Conservation (phyloP, 83 land plant species). For the Thuja plicata region DNA sequence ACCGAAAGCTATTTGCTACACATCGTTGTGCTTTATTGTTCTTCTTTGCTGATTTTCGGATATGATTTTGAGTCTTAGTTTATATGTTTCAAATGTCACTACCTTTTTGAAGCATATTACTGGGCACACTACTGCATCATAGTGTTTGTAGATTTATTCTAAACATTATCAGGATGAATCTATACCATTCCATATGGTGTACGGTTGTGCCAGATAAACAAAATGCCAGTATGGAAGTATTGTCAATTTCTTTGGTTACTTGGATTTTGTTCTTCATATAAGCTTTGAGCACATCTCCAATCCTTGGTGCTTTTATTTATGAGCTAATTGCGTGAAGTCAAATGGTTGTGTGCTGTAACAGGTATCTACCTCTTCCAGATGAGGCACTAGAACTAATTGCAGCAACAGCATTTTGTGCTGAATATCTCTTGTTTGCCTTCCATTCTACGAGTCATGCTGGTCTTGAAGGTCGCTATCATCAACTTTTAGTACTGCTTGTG, state of each 20-base stretch:
- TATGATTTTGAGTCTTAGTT: background rate
- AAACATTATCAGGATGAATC: background rate
- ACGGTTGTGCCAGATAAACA: background rate
- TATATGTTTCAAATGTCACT: background rate
- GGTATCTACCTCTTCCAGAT: conserved; percentile 70
- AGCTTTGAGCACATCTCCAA: background rate
- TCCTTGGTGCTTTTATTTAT: background rate
- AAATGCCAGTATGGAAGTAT: background rate
- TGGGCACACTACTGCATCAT: background rate
- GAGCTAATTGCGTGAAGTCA: background rate
- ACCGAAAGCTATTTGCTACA: background rate
- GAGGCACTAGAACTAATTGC: conserved; percentile 68
- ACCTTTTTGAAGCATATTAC: background rate
- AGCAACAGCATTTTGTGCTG: conserved; percentile 79
- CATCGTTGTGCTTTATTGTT: background rate
- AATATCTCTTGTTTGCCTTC: conserved; percentile 70
- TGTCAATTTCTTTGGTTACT: background rate
- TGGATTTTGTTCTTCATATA: background rate
- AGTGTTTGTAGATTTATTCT: background rate
- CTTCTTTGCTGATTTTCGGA: background rate
- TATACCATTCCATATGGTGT: background rate
- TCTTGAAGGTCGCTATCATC: conserved; percentile 89
- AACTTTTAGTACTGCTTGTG: conserved; percentile 75
- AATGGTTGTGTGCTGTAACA: conserved; percentile 19
- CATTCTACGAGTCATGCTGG: conserved; percentile 93